Evolutionary conservation across 148 eudicot species (phyloP).

Genomic region (Nyssa sinensis): DNA sequence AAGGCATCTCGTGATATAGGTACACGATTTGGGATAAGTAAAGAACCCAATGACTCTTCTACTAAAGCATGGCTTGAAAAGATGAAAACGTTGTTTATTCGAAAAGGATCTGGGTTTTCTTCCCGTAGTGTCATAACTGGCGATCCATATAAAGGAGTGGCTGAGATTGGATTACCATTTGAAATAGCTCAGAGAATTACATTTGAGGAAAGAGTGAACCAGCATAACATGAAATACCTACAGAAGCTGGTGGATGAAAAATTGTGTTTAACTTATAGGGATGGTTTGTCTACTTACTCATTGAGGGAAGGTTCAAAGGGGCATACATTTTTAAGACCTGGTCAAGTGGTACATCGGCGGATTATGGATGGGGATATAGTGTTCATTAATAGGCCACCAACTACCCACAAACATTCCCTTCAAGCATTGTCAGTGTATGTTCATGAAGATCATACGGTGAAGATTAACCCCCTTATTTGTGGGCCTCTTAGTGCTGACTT

Average conservation of each 20-base stretch:
- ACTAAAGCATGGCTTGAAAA: slow-evolving; percentile 96
- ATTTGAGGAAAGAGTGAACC: slow-evolving; percentile 80
- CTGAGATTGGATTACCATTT: slow-evolving; percentile 82
- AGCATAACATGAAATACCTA: slow-evolving; percentile 59
- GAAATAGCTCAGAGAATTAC: slow-evolving; percentile 90
- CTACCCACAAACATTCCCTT: slow-evolving; percentile 90
- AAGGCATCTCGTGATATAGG: slow-evolving; percentile 84
- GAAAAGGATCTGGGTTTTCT: slow-evolving; percentile 96
- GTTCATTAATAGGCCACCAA: slow-evolving; percentile 92
- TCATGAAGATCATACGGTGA: slow-evolving; percentile 83
- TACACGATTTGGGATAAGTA: slow-evolving; percentile 56
- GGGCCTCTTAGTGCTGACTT: slow-evolving; percentile 96
- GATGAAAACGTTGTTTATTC: slow-evolving; percentile 84
- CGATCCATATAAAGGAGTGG: slow-evolving; percentile 72
- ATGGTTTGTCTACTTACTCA: slow-evolving; percentile 70
- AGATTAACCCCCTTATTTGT: slow-evolving; percentile 88
- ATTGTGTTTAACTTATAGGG: slow-evolving; percentile 69
- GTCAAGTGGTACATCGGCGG: slow-evolving; percentile 82
- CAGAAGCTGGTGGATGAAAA: slow-evolving; percentile 86
- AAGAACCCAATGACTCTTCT: slow-evolving; percentile 49
- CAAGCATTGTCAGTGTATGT: slow-evolving; percentile 79
- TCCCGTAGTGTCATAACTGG: slow-evolving; percentile 95
- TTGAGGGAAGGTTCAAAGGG: slow-evolving; percentile 94
- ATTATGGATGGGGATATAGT: slow-evolving; percentile 94
- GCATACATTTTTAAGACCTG: slow-evolving; percentile 76